Evolutionary conservation across 805 yeast genomes (phyloP), one percentile per base, ranked within the genome.

Genomic region (Kodamaea kaohsiungensis): DNA sequence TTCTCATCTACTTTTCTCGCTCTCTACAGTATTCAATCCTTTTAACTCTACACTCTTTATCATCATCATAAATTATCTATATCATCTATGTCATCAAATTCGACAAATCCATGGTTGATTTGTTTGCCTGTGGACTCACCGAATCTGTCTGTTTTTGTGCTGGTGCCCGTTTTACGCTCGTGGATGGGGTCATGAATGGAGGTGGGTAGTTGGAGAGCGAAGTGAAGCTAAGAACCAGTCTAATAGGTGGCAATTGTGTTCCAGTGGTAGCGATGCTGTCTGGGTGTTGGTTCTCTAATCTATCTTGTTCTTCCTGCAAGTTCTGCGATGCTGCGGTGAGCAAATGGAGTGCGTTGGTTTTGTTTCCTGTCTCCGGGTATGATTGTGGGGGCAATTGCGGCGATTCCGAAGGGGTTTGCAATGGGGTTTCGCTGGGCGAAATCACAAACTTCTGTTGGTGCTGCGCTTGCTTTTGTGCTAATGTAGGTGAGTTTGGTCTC

Each of bases 381-480:
- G 33, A n/a, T n/a, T 43, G 56, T 37, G 46, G 39, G 25, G 53
- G 49, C 46, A 53, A 63, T 65, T 2, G 77, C n/a, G 84, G 84
- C 47, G 80, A 73, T 53, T 80, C 83, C 27, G 72, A 60, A 12
- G 82, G 82, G 0, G 83, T 80, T 54, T 76, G 79, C 42, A 79
- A 59, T 9, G 84, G 84, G 6, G 84, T 80, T 12, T 77, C 82
- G 50, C 66, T 69, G 46, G 82, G 75, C 15, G 75, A 59, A 16
- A 56, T 54, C 37, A 48, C 52, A 48, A 56, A 56, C 48, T 52
- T 51, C 33, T 48, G 49, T 40, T 48, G 50, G 38, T 46, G 48
- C 42, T 33, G 50, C 2, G 37, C 43, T 35, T 19, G 48, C n/a
- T 19, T 46, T 12, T 33, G 42, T 10, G 30, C 43, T 10, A 48